A percentile compares a stretch with the other conserved stretches of the same genome.
Conservation (phyloP, 2,329 filamentous ascomycete genomes). For the Aspergillus ochraceus region DNA sequence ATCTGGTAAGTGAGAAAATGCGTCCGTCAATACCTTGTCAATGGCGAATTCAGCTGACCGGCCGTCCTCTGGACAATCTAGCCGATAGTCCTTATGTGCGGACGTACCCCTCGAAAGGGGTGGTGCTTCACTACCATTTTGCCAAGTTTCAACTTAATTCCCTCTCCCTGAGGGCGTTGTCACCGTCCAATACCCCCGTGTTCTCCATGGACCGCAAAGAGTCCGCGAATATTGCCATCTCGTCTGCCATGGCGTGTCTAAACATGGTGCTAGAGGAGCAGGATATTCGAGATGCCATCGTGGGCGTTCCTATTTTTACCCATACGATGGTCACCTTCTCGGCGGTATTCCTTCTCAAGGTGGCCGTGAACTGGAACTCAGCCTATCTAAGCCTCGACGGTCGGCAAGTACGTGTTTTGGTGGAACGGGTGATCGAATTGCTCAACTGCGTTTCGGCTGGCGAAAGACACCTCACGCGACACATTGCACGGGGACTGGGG, state of each 20-base stretch:
- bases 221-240: slow-evolving; percentile 48
- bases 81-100: slow-evolving; percentile 49
- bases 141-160: slow-evolving; percentile 55
- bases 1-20: slow-evolving; percentile 36
- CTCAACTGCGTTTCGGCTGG: slow-evolving; percentile 43
- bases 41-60: not conserved
- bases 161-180: slow-evolving; percentile 42
- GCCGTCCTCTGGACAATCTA: slow-evolving; percentile 10
- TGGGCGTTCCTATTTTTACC: slow-evolving; percentile 49
- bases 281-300: slow-evolving; percentile 49
- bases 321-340: slow-evolving; percentile 50
- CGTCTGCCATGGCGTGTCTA: slow-evolving; percentile 48
- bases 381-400: slow-evolving; percentile 43
- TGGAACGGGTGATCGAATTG: slow-evolving; percentile 42
- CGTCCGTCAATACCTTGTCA: not conserved
- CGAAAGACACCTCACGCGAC: slow-evolving; percentile 43
- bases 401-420: slow-evolving; percentile 37
- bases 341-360: slow-evolving; percentile 47
- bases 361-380: slow-evolving; percentile 46
- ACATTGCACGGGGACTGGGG: slow-evolving; percentile 42
- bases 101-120: slow-evolving; percentile 52
- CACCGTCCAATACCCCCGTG: slow-evolving; percentile 42
- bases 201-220: slow-evolving; percentile 48
- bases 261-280: slow-evolving; percentile 50
- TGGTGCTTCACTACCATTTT: slow-evolving; percentile 55